These are phyloP conservation scores for Colletotrichum liriopes DNA, from an alignment of 2,329 filamentous ascomycete genomes.

Conservation along the genomic window DNA sequence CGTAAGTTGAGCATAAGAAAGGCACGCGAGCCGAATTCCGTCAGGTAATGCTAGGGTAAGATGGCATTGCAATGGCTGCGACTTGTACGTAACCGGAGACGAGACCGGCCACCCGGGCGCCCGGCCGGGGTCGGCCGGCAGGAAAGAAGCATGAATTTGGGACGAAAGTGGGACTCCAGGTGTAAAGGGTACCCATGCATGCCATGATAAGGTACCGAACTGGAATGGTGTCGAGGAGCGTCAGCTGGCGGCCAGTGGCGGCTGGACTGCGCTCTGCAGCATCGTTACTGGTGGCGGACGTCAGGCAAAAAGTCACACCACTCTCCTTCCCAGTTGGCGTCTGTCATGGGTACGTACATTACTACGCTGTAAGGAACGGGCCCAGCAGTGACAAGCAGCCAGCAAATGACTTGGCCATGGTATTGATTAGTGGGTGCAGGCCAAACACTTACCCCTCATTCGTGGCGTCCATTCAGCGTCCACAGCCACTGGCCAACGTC, in stretches of 20 bases:
- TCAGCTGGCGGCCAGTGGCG: not conserved
- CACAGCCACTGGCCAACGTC: slow-evolving; percentile 4
- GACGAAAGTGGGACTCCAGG: not conserved
- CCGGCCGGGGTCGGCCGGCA: slow-evolving; percentile 21
- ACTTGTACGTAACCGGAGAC: slow-evolving; percentile 31
- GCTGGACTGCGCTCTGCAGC: not conserved
- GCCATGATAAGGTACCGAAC: not conserved
- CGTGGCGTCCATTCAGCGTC: slow-evolving; percentile 11
- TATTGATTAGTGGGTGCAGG: not conserved
- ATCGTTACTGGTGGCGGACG: not conserved
- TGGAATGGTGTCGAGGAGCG: not conserved
- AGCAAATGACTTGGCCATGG: not conserved
- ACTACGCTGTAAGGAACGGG: not conserved
- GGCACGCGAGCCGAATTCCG: not conserved
- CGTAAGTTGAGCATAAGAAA: not conserved
- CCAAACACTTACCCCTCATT: slow-evolving; percentile 24
- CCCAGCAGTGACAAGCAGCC: not conserved
- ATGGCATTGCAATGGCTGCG: slow-evolving; percentile 1
- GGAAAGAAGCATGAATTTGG: slow-evolving; percentile 21
- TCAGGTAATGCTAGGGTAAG: slow-evolving; percentile 11
- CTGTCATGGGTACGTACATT: no score
- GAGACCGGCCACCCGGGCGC: slow-evolving; percentile 16
- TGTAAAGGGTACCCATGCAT: not conserved
- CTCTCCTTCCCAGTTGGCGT: no score
- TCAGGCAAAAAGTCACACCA: no score